Conservation (phyloP, 768 basidiomycete genomes). For the Sarcomyxa edulis region DNA sequence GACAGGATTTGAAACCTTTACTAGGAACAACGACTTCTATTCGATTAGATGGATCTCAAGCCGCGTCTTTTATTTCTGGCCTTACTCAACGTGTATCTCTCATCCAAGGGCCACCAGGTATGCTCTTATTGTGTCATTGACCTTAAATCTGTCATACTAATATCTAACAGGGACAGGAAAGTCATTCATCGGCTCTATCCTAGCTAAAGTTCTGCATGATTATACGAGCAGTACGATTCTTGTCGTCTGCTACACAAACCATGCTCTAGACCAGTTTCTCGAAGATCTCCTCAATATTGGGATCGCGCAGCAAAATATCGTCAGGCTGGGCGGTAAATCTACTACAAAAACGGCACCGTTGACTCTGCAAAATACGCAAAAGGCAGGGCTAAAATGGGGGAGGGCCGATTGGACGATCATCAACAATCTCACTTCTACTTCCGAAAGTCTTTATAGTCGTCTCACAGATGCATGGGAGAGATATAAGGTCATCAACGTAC, state of each 20-base stretch:
- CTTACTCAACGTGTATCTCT: slow-evolving; percentile 53
- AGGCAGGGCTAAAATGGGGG: slow-evolving; percentile 13
- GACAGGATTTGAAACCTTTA: slow-evolving; percentile 32
- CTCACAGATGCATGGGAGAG: slow-evolving; percentile 24
- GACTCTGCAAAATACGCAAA: slow-evolving; percentile 36
- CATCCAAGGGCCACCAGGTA: slow-evolving; percentile 72
- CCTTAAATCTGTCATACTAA: background rate
- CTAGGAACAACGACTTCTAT: slow-evolving; percentile 34
- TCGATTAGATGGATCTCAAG: slow-evolving; percentile 47
- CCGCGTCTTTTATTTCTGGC: slow-evolving; percentile 40
- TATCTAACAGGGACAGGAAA: slow-evolving; percentile 58
- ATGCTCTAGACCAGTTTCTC: slow-evolving; percentile 68
- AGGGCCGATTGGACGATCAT: slow-evolving; percentile 36
- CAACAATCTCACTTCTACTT: slow-evolving; percentile 24
- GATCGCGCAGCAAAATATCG: slow-evolving; percentile 42
- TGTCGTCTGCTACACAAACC: slow-evolving; percentile 72
- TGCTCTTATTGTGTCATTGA: slow-evolving; percentile 9
- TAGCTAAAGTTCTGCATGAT: slow-evolving; percentile 56
- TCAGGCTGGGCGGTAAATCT: slow-evolving; percentile 57
- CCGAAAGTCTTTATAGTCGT: slow-evolving; percentile 5
- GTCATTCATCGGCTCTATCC: slow-evolving; percentile 64
- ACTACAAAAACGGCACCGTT: slow-evolving; percentile 41
- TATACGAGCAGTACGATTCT: slow-evolving; percentile 45
- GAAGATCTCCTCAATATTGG: slow-evolving; percentile 57
- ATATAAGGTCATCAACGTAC: slow-evolving; percentile 18